Percentiles rank a stretch among this genome's conserved stretches.
Evolutionary conservation across 495 filamentous ascomycete species (phyloP).

Genomic region (Daldinia childiae): DNA sequence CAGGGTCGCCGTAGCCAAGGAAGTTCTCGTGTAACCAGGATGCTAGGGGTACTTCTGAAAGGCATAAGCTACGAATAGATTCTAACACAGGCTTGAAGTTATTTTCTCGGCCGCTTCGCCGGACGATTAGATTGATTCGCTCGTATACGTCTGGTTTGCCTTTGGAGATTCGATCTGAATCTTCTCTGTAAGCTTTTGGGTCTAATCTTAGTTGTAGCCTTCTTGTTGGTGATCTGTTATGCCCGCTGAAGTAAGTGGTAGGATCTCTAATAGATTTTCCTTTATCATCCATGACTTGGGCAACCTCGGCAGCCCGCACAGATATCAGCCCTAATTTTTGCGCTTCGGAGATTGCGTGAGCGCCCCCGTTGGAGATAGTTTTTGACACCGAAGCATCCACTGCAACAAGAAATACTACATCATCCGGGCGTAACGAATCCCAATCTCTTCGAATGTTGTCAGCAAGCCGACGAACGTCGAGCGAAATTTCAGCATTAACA

Average conservation of each 20-base stretch:
- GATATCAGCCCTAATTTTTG: slow-evolving; percentile 71
- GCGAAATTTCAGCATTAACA: slow-evolving; percentile 86
- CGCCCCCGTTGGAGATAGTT: slow-evolving; percentile 64
- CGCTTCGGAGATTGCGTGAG: slow-evolving; percentile 58
- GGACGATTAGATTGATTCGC: slow-evolving; percentile 84
- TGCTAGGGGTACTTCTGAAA: slow-evolving; percentile 86
- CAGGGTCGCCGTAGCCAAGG: slow-evolving; percentile 92
- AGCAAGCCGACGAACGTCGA: slow-evolving; percentile 82
- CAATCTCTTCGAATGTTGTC: slow-evolving; percentile 84
- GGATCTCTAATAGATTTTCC: slow-evolving; percentile 76
- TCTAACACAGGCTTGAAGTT: slow-evolving; percentile 96
- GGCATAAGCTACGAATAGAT: slow-evolving; percentile 84
- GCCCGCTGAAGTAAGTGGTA: slow-evolving; percentile 53
- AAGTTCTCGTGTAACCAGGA: slow-evolving; percentile 97
- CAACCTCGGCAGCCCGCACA: slow-evolving; percentile 84
- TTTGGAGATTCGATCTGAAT: slow-evolving; percentile 69
- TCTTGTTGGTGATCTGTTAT: slow-evolving; percentile 62
- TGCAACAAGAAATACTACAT: slow-evolving; percentile 87
- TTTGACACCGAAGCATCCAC: slow-evolving; percentile 68
- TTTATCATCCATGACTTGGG: slow-evolving; percentile 89
- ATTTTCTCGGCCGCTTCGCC: slow-evolving; percentile 88
- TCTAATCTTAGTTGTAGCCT: slow-evolving; percentile 86
- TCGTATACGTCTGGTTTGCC: slow-evolving; percentile 84
- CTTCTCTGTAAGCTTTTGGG: slow-evolving; percentile 77
- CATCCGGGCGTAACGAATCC: slow-evolving; percentile 88